phyloP scores from a whole-genome alignment of 2,329 filamentous ascomycete genomes.

The Ascochyta clinopodiicola region DNA sequence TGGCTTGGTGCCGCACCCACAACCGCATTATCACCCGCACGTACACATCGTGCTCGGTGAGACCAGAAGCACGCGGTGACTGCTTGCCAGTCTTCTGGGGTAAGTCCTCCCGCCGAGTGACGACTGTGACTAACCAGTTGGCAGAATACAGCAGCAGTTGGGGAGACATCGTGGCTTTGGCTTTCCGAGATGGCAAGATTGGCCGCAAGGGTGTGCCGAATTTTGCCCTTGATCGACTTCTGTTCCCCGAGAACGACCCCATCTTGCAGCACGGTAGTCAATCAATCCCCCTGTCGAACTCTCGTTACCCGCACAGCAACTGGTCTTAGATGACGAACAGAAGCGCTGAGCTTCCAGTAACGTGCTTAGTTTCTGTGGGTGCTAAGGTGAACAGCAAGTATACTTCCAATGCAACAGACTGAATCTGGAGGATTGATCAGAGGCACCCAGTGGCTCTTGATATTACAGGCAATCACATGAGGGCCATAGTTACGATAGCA shows the following conservation, averaged over 20 bases:
- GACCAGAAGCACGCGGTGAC: background rate
- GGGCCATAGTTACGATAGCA: too few species aligned
- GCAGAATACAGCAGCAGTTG: background rate
- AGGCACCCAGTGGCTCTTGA: background rate
- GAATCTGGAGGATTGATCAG: background rate
- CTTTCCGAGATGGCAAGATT: background rate
- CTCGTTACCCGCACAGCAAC: background rate
- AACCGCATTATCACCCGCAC: conserved; percentile 3
- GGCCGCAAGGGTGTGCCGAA: background rate
- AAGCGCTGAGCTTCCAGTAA: background rate
- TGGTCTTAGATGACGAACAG: background rate
- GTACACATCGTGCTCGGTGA: conserved; percentile 1
- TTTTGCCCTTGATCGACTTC: background rate
- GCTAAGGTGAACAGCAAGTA: background rate
- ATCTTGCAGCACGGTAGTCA: background rate
- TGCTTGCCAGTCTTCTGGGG: conserved; percentile 4
- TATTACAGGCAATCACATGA: background rate
- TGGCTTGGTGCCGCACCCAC: conserved; percentile 6
- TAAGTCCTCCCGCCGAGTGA: background rate
- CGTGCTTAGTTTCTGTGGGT: background rate
- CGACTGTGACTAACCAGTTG: background rate
- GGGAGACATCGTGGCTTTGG: background rate
- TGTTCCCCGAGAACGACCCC: background rate
- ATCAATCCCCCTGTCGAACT: background rate
- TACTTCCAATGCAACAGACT: background rate